Base-by-base conservation (phyloP, 208 protist genomes). In the Leishmania aethiopica region DNA sequence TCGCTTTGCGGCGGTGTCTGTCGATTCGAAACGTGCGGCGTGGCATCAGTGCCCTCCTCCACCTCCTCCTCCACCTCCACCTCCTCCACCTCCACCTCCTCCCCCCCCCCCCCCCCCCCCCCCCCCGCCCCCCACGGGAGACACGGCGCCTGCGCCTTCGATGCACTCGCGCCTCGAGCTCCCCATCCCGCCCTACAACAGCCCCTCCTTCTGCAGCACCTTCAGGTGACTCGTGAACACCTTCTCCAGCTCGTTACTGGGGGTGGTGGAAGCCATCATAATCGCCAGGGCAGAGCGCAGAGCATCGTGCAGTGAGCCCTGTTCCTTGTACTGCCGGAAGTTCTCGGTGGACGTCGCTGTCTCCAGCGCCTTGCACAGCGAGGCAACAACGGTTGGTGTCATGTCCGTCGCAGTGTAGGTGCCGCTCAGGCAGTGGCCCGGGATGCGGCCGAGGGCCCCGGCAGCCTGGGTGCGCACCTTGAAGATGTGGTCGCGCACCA, bases 391-490 rank as follows among this genome's bases (percentile, higher is more conserved):
- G 35, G 74, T 80, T 28, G 90, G 84, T 4, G 89, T 87, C 51
- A 93, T 70, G 67, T 94, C 93, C 0, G 79, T 80, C 13, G 73
- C 74, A 49, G 77, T 86, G 81, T 89, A 91, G 42, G 76, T 72
- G 15, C 84, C 88, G 3, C 85, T 70, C 42, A 92, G 74, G 70
- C 78, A 86, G 51, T 69, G 5, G 42, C 81, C 75, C 2, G 80
- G 81, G 32, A 89, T 83, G 47, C 80, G 84, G 3, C 77, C 88
- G 15, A 97, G 84, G 10, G 94, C 91, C 3, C 55, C 79, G 8
- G 91, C 94, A 25, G 92, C 92, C 81, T 94, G 92, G n/a, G 90
- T 94, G 77, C 92, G 92, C 32, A 97, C 94, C 77, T 97, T 97
- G 80, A 94, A 95, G 53, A 93, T 93, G 67, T 88, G 85, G 49